Evolutionary conservation across 768 basidiomycete genomes (phyloP).

Genomic region (Suillus paluster): DNA sequence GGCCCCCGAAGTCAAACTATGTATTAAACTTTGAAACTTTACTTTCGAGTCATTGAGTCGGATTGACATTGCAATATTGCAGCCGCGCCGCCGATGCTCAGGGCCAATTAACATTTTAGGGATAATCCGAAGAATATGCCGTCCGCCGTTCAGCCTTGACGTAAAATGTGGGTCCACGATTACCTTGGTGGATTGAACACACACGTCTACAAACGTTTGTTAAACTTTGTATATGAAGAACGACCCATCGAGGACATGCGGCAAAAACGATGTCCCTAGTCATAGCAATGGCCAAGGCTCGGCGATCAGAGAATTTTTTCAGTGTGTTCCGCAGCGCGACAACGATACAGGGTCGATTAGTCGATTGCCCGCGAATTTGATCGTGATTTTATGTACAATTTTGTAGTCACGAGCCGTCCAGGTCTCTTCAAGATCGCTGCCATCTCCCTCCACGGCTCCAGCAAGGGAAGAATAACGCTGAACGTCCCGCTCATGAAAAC

Average conservation of each 20-base stretch:
- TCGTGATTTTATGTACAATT: slow-evolving; percentile 4
- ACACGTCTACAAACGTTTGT: too few relatives aligned
- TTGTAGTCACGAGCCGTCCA: background rate
- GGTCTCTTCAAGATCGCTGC: slow-evolving; percentile 16
- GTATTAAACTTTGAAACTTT: too few relatives aligned
- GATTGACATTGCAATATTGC: too few relatives aligned
- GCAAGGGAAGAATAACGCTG: slow-evolving; percentile 34
- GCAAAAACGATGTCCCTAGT: background rate
- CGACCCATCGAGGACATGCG: background rate
- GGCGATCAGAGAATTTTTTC: too few relatives aligned
- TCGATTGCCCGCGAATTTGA: background rate
- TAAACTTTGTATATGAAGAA: background rate
- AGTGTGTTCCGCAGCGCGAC: background rate
- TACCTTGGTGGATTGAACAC: too few relatives aligned
- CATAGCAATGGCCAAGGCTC: background rate
- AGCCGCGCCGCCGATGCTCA: too few relatives aligned
- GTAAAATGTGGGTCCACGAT: too few relatives aligned
- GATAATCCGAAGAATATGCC: too few relatives aligned
- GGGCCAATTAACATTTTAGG: too few relatives aligned
- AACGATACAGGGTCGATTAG: background rate
- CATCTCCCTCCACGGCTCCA: slow-evolving; percentile 35
- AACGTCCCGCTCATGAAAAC: slow-evolving; percentile 31
- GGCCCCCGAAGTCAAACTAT: too few relatives aligned
- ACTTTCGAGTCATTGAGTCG: too few relatives aligned
- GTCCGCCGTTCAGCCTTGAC: too few relatives aligned